Evolutionary conservation across 768 basidiomycete genomes (phyloP), one percentile per base, ranked within the genome.

Genomic region (Boletus bicolor): DNA sequence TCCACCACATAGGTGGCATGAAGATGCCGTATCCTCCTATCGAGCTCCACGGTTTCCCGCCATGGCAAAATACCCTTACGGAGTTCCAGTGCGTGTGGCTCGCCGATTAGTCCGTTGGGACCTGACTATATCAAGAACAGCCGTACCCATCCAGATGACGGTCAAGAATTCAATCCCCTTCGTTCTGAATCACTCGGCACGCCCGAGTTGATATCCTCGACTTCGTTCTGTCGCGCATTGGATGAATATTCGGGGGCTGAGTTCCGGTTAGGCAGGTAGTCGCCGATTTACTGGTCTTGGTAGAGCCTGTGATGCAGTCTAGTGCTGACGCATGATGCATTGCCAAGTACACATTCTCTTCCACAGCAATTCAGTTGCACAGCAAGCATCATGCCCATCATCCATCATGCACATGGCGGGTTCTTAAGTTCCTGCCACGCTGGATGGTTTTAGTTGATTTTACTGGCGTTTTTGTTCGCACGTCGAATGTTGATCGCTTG

Each of bases 31-130:
- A 64, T 38, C 64, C 73, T 24, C 82, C 87, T 1, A 69, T 86
- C 49, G 88, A 91, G 67, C 73, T 91, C 21, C 73, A 86, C 60
- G 87, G 86, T 5, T 91, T 87, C 63, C 91, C 91, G 17, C 91
- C 91, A 15, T 93, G 91, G 90, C 91, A 93, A 62, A 82, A 85
- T n/a, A 77, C 85, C 53, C 72, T 93, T 41, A 89, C 88, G 44
- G 91, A 93, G 69, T 84, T 93, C 57, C 79, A 84, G 91, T 91
- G 66, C 72, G 87, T 72, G 11, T 44, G 24, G 7, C 10, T 7
- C 3, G 10, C 36, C 14, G 3, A 49, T 47, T 35, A 46, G 37
- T 38, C 10, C 52, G 45, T 15, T 7, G 34, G 21, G 14, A 53
- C 51, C 55, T 64, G 32, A 62, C 44, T 28, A 34, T 38, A 43